Conservation (phyloP, 2,329 filamentous ascomycete genomes). For the Decorospora gaudefroyi region DNA sequence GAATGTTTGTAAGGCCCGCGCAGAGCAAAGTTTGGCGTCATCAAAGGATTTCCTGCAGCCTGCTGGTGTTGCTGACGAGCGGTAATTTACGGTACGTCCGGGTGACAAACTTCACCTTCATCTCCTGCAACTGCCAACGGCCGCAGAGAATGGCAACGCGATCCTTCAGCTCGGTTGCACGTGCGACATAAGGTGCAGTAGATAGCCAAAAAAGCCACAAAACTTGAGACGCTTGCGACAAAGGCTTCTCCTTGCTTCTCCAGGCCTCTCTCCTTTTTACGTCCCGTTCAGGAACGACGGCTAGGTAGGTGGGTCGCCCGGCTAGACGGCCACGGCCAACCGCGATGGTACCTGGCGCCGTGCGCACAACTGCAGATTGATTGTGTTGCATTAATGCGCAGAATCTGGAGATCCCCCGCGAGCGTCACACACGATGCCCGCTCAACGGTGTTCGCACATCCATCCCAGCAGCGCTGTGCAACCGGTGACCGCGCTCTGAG, state of each 20-base stretch:
- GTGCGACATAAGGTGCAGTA: too few species aligned
- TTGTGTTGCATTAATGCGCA: constrained; percentile 2
- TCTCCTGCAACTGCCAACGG: too few species aligned
- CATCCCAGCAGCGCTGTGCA: not conserved
- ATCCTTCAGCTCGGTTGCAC: too few species aligned
- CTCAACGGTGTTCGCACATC: too few species aligned
- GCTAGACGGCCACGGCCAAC: too few species aligned
- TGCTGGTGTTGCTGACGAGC: too few species aligned
- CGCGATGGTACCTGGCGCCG: constrained; percentile 4
- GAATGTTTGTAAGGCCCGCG: not conserved
- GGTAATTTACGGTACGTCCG: too few species aligned
- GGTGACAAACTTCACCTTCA: too few species aligned
- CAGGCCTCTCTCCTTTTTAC: constrained; percentile 7
- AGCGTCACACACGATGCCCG: not conserved
- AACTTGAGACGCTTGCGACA: constrained; percentile 1
- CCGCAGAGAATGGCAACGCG: too few species aligned
- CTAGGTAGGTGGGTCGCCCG: not conserved
- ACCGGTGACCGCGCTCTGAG: constrained; percentile 1
- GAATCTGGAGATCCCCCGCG: constrained; percentile 6
- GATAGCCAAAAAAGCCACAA: too few species aligned
- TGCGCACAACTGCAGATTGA: constrained; percentile 1
- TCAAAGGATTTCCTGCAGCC: too few species aligned
- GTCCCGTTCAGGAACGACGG: not conserved
- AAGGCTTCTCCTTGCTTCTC: not conserved
- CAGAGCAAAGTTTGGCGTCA: too few species aligned